Evolutionary conservation across 2,329 filamentous ascomycete species (phyloP), one percentile per base, ranked within the genome.

Genomic region (Albophoma yamanashiensis): DNA sequence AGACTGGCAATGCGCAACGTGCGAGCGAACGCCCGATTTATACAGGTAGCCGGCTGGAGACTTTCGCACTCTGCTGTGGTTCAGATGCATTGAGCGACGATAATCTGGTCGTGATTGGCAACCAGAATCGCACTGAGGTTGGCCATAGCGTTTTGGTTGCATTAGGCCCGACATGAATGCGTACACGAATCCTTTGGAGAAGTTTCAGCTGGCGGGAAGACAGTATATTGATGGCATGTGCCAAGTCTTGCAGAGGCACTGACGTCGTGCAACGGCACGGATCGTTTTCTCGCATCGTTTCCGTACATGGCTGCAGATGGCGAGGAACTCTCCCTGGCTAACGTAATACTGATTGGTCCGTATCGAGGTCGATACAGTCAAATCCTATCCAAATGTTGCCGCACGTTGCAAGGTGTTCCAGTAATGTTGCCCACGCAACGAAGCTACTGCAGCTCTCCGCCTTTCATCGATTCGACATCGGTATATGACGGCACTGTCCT

Each of bases 101-200:
- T 52, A 36, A 69, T 70, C 40, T 78, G 73, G 0, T 83, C 56
- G 14, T 56, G 43, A 40, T 61, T 58, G 39, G 59, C 59, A 15
- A 56, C 45, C 11, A 56, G 31, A n/a, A 45, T 34, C 8, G 38
- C 31, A 4, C 6, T 25, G 5, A 53, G 45, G 20, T 43, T 40
- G 20, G 36, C 27, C 56, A 14, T 40, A 31, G n/a, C n/a, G 27
- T 36, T 36, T 25, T 17, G 11, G 27, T 34, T 53, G 50, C 50
- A 53, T 53, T 14, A 8, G 9, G 17, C 9, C 20, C 17, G 25
- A 2, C 17, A 36, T 11, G 47, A 52, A 4, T 34, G 27, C 50
- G 7, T 5, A 53, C 8, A 15, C 17, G 50, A 12, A n/a, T n/a
- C 25, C 34, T 14, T 36, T 53, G 12, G 17, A 53, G 15, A n/a